Evolutionary conservation across 2,329 filamentous ascomycete species (phyloP).

Genomic region (Pseudopyrenochaeta lycopersici): DNA sequence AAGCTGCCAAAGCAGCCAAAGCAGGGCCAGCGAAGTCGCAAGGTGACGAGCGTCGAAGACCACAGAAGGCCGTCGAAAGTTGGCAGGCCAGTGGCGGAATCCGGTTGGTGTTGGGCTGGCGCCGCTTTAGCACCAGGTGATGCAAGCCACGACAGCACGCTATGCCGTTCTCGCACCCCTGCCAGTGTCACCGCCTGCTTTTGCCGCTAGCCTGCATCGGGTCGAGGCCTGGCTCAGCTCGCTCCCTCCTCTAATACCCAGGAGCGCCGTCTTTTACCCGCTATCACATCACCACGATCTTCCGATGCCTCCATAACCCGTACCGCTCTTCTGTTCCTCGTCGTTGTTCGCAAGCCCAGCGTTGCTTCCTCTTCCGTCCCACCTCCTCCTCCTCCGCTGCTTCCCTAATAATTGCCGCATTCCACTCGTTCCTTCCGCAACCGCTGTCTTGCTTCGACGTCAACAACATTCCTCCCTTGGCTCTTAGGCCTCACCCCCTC

Average conservation of each 20-base stretch:
- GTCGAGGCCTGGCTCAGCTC: constrained; percentile 13
- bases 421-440: constrained; percentile 41
- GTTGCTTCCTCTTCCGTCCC: constrained; percentile 22
- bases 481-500: constrained; percentile 19
- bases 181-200: constrained; percentile 21
- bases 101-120: constrained; percentile 13
- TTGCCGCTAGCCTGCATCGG: constrained; percentile 4
- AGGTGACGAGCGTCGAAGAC: constrained; percentile 21
- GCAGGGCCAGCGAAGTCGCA: not conserved
- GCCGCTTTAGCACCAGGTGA: constrained; percentile 22
- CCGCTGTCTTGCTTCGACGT: constrained; percentile 31
- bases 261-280: constrained; percentile 26
- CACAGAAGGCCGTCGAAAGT: constrained; percentile 19
- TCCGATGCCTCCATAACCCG: constrained; percentile 42
- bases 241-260: constrained; percentile 23
- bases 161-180: constrained; percentile 9
- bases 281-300: constrained; percentile 33
- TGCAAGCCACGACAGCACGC: constrained; percentile 13
- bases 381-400: constrained; percentile 11
- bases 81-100: constrained; percentile 19
- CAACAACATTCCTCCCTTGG: constrained; percentile 28
- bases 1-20: not conserved
- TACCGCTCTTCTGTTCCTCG: constrained; percentile 26
- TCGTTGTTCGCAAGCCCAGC: constrained; percentile 41
- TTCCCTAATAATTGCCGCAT: constrained; percentile 31